These are phyloP conservation scores for Angomonas deanei DNA, from an alignment of 208 protist genomes.

Conservation along the genomic window DNA sequence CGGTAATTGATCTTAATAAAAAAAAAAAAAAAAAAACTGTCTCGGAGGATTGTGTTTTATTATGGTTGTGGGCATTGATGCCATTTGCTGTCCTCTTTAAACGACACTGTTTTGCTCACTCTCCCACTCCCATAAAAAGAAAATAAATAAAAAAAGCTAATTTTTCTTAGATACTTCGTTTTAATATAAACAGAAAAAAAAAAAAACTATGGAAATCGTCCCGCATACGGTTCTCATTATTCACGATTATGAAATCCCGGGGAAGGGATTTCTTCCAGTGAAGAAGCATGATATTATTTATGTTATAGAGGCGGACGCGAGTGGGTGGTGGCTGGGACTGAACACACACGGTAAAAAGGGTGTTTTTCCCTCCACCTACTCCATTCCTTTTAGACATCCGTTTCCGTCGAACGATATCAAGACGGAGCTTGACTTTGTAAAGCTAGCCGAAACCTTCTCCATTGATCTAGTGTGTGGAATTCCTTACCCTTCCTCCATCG, in stretches of 20 bases:
- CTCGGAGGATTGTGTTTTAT: too few relatives aligned
- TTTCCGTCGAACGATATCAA: conserved; percentile 17
- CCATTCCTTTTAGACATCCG: conserved; percentile 27
- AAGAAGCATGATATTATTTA: conserved; percentile 42
- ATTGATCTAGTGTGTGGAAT: not conserved
- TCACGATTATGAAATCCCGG: conserved; percentile 48
- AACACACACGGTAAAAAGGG: conserved; percentile 44
- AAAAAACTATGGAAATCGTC: not conserved
- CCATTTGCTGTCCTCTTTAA: too few relatives aligned
- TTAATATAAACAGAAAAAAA: too few relatives aligned
- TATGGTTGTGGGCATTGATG: too few relatives aligned
- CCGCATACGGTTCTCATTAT: conserved; percentile 31
- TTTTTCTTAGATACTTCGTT: not conserved
- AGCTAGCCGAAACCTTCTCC: not conserved
- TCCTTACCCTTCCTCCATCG: not conserved
- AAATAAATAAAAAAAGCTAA: too few relatives aligned
- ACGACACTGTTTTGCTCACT: too few relatives aligned
- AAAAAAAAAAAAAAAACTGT: too few relatives aligned
- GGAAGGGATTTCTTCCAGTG: conserved; percentile 40
- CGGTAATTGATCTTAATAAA: too few relatives aligned
- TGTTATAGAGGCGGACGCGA: conserved; percentile 48
- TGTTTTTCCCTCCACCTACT: conserved; percentile 72
- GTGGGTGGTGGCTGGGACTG: conserved; percentile 70
- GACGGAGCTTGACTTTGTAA: not conserved
- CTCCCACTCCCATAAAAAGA: too few relatives aligned